Conservation (phyloP, 805 yeast species). For the Torulaspora indica region DNA sequence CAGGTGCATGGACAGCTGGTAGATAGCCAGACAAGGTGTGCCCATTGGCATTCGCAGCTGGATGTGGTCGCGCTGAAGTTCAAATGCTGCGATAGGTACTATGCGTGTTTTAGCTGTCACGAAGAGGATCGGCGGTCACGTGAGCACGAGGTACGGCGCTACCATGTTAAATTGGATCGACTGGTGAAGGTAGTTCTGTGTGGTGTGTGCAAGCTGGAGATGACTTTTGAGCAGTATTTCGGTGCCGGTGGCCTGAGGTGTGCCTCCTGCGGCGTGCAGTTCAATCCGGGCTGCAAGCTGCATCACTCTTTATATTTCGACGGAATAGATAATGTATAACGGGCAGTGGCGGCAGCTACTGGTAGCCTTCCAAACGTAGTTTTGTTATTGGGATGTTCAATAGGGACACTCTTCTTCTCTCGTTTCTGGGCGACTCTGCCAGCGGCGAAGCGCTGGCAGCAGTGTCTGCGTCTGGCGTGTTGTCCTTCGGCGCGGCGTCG, state of each 20-base stretch:
- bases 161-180: constrained; percentile 11
- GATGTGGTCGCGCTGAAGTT: constrained; percentile 35
- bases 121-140: constrained; percentile 7
- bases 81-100: constrained; percentile 31
- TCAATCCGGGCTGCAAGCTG: constrained; percentile 34
- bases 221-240: constrained; percentile 29
- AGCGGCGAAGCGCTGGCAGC: neutral
- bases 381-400: constrained; percentile 31
- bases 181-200: constrained; percentile 25
- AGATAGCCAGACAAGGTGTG: constrained; percentile 31
- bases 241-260: constrained; percentile 17
- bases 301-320: constrained; percentile 34
- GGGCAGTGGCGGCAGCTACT: neutral
- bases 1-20: constrained; percentile 22
- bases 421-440: neutral
- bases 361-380: constrained; percentile 19
- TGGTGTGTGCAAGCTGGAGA: constrained; percentile 29
- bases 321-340: neutral
- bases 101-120: constrained; percentile 34
- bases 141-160: constrained; percentile 18
- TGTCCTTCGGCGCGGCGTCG: neutral
- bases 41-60: constrained; percentile 32
- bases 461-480: neutral
- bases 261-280: constrained; percentile 21
- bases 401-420: constrained; percentile 22